A percentile compares a stretch with the other conserved stretches of the same genome.
Evolutionary conservation across 148 eudicot species (phyloP).

Genomic region (Vaccinium vitisidaea): DNA sequence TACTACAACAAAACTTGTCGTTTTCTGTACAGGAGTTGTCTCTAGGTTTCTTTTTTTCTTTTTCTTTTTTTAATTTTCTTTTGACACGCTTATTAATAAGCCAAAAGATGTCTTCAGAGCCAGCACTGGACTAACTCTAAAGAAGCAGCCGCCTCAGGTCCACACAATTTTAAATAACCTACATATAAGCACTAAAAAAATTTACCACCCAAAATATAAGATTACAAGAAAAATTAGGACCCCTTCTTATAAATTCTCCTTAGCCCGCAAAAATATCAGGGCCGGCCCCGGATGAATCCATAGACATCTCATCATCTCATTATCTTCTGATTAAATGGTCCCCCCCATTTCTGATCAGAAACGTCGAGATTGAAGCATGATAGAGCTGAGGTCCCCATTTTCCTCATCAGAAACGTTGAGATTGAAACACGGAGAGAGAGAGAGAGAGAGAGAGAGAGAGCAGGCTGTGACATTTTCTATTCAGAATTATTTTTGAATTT

Average conservation of each 20-base stretch:
- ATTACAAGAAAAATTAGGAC: too few relatives aligned
- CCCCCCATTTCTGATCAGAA: not conserved
- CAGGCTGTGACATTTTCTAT: too few relatives aligned
- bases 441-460: not conserved
- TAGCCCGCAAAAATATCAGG: too few relatives aligned
- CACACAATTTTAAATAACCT: too few relatives aligned
- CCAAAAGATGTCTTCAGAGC: too few relatives aligned
- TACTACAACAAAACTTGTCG: conserved; percentile 11
- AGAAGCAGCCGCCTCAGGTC: too few relatives aligned
- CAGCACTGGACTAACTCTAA: too few relatives aligned
- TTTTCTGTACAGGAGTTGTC: conserved; percentile 1
- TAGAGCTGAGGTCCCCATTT: conserved; percentile 5
- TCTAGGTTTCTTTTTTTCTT: not conserved
- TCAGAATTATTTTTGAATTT: too few relatives aligned
- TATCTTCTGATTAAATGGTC: conserved; percentile 3
- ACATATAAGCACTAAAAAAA: too few relatives aligned
- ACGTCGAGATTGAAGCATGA: not conserved
- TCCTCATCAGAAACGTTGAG: not conserved
- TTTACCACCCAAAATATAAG: too few relatives aligned
- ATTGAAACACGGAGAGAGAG: not conserved
- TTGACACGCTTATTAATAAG: not conserved
- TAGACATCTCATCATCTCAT: conserved; percentile 7
- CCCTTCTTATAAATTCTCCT: too few relatives aligned
- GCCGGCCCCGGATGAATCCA: too few relatives aligned
- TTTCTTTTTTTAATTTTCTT: not conserved